Evolutionary conservation across 352 stramenopile genomes (phyloP), one percentile per base, ranked within the genome.

Genomic region (Phytophthora ohioensis): DNA sequence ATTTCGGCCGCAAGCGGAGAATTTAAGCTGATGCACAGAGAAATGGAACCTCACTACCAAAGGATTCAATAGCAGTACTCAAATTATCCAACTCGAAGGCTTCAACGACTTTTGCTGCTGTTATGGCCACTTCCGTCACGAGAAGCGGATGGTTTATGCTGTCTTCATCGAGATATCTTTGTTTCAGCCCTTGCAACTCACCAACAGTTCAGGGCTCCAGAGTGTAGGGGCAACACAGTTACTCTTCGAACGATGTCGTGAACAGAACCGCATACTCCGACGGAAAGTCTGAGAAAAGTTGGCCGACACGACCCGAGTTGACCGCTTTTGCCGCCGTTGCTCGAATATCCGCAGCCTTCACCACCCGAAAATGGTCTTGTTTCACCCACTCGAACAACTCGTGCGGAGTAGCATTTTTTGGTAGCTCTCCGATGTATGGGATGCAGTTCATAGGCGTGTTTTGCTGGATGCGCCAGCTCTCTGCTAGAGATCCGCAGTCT

Each of bases 1-100:
- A 64, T 11, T 83, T 83, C 13, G 73, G 76, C 5, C 69, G 73
- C 17, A 76, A 73, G 41, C 71, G 64, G 35, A 57, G 68, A 58
- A 10, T 55, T 4, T 76, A 58, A 65, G 12, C 21, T 32, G 13
- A n/a, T 46, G 13, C 41, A 46, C 21, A 46, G 11, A 45, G 12
- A 45, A 27, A 27, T 27, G 21, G 21, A 27, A 27, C 21, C 21
- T 27, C 21, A 27, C 12, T 45, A 15, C 39, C 39, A 45, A 15
- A 45, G 21, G 21, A 2, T 27, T 27, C 21, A 27, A 27, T 27
- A 27, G 21, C 1, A 27, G 21, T 27, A 27, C 21, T 27, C 21
- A 27, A 27, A 27, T 27, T 27, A 27, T 27, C 21, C 21, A 27
- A 27, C 21, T 27, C 21, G 21, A 27, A 27, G 1, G 21, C 21